Base-by-base conservation (phyloP, 1,139 yeast species). In the Meyerozyma elateridarum region DNA sequence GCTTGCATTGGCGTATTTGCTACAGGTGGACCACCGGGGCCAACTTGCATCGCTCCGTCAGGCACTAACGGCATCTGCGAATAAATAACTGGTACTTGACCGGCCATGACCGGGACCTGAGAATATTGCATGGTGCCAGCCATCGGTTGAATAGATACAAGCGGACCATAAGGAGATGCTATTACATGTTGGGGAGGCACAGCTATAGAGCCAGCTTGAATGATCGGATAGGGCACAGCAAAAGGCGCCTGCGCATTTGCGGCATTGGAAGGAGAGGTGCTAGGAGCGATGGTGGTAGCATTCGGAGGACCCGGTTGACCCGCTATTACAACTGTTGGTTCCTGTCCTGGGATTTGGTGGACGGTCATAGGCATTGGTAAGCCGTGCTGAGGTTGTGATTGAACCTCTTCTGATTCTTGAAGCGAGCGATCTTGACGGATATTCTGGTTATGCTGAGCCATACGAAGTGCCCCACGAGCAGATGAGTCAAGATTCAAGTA, bases 401-500 rank as follows among this genome's bases (percentile, higher is more conserved):
- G 39, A 3, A 36, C 35, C 12, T 38, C 40, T 1, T 16, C 35
- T 15, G 27, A 36, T 8, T 34, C 36, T 20, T 33, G 37, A 6
- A 14, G 35, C 17, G 34, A 39, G 20, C 38, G 33, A 14, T 55
- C 61, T 35, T 61, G 65, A 30, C 73, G 52, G 30, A 66, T 40
- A 36, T 54, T 62, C 41, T 67, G 74, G 44, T 67, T 67, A 43
- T 59, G 64, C 45, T 73, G 79, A 4, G 79, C 79, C 61, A 65
- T 60, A 37, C 72, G 54, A 31, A 73, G 52, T 19, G 77, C 76
- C 38, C 65, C 67, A 36, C 76, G 52, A 2, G 77, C 76, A 20
- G 64, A 61, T 8, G 66, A 64, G 44, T 72, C 77, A 22, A 73
- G 49, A 32, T 70, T 71, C 30, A 72, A 50, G 46, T 73, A 73